Evolutionary conservation across 1,139 yeast species (phyloP).

Genomic region (Geotrichum bryndzae): DNA sequence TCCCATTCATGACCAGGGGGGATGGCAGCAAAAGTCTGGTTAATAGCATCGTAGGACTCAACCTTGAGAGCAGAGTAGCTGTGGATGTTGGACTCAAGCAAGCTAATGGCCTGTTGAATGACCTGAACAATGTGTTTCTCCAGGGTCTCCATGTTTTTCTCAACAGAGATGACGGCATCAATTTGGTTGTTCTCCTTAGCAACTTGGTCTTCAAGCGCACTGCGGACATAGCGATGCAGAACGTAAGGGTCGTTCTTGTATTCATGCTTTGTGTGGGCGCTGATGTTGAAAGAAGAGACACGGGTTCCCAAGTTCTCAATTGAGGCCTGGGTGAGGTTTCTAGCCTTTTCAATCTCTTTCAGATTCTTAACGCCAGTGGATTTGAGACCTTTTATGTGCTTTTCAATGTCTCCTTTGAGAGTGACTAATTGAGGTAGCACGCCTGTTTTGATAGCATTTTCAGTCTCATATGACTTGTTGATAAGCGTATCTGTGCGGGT

Average conservation of each 20-base stretch:
- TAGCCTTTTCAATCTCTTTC: conserved; percentile 38
- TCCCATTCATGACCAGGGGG: conserved; percentile 43
- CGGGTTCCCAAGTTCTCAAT: conserved; percentile 36
- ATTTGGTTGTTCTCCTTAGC: conserved; percentile 42
- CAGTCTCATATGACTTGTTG: conserved; percentile 34
- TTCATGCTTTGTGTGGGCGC: conserved; percentile 32
- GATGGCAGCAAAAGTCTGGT: conserved; percentile 34
- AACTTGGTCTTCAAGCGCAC: conserved; percentile 40
- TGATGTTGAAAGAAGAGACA: conserved; percentile 26
- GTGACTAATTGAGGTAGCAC: conserved; percentile 36
- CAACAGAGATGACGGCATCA: conserved; percentile 40
- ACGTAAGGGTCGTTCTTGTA: conserved; percentile 44
- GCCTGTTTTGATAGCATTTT: conserved; percentile 30
- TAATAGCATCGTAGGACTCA: conserved; percentile 32
- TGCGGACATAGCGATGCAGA: conserved; percentile 36
- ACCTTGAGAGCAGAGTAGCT: conserved; percentile 30
- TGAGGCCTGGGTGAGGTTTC: conserved; percentile 33
- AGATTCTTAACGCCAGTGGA: conserved; percentile 34
- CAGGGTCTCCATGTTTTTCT: conserved; percentile 38
- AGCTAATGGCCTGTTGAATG: conserved; percentile 38
- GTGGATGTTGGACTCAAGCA: conserved; percentile 31
- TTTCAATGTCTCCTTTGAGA: conserved; percentile 36
- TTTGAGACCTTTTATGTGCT: conserved; percentile 38
- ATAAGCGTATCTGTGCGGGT: conserved; percentile 32
- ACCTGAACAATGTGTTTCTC: conserved; percentile 42